These are phyloP conservation scores for Ustilago shanxiensis DNA, from an alignment of 1,284 basidiomycete species.

Conservation along the genomic window DNA sequence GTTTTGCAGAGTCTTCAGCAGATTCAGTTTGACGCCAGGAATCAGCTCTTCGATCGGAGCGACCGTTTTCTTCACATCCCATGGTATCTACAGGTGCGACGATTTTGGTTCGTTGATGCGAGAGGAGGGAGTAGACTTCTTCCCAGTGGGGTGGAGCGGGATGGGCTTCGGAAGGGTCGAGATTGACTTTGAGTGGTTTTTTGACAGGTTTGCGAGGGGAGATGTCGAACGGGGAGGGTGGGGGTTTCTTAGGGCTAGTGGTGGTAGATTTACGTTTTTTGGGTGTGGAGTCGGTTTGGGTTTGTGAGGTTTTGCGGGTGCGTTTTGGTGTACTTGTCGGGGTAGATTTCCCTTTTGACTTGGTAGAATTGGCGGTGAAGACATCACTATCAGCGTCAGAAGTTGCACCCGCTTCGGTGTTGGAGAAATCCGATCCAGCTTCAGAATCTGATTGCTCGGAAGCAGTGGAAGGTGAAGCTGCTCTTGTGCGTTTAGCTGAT, in stretches of 20 bases:
- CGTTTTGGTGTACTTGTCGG: not conserved
- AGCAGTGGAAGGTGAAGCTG: slow-evolving; percentile 9
- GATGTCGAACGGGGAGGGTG: slow-evolving; percentile 39
- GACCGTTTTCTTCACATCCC: slow-evolving; percentile 68
- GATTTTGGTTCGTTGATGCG: slow-evolving; percentile 57
- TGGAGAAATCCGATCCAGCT: slow-evolving; percentile 25
- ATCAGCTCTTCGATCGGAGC: slow-evolving; percentile 56
- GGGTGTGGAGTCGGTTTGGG: not conserved
- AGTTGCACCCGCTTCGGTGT: not conserved
- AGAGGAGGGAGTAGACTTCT: slow-evolving; percentile 47
- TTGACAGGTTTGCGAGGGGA: slow-evolving; percentile 52
- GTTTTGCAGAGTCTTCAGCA: slow-evolving; percentile 72
- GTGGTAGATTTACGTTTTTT: slow-evolving; percentile 14
- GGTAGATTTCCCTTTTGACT: slow-evolving; percentile 6
- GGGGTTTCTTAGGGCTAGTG: slow-evolving; percentile 24
- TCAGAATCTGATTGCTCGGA: slow-evolving; percentile 13
- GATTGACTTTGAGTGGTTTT: slow-evolving; percentile 65
- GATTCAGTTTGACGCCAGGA: slow-evolving; percentile 47
- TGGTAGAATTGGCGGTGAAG: slow-evolving; percentile 7
- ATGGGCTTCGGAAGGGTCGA: slow-evolving; percentile 56
- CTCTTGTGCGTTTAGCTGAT: slow-evolving; percentile 16
- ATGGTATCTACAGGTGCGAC: slow-evolving; percentile 69
- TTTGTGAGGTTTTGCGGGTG: slow-evolving; percentile 9
- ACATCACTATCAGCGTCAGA: slow-evolving; percentile 32
- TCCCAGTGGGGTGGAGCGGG: slow-evolving; percentile 62